A percentile compares a stretch with the other conserved stretches of the same genome.
phyloP scores from a whole-genome alignment of 73 alveolate species.

The Paraurostyla sp. region DNA sequence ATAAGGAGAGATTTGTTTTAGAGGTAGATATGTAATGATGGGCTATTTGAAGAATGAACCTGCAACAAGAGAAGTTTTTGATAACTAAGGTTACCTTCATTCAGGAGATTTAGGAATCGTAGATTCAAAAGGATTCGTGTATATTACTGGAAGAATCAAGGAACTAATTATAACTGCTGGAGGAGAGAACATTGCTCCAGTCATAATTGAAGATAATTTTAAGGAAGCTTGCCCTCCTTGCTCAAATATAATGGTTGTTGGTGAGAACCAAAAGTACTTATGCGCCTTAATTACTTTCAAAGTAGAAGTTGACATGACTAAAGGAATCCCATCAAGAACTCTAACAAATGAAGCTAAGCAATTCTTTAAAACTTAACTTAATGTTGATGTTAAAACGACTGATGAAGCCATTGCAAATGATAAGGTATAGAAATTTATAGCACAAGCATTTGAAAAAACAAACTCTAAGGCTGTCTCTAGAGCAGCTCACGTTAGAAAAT shows the following conservation, averaged over 20 bases:
- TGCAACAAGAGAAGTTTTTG: conserved; percentile 84
- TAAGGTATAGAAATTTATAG: conserved; percentile 3
- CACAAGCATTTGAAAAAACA: conserved; percentile 28
- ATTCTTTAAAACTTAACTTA: neutral
- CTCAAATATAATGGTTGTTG: conserved; percentile 75
- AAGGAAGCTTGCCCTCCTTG: conserved; percentile 59
- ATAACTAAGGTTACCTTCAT: conserved; percentile 82
- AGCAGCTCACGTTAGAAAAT: conserved; percentile 67
- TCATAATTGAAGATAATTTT: conserved; percentile 69
- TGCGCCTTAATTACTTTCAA: conserved; percentile 68
- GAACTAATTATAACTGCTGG: conserved; percentile 84
- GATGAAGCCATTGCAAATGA: conserved; percentile 42
- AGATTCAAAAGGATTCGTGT: conserved; percentile 61
- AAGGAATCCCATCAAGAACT: neutral
- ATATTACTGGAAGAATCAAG: conserved; percentile 80
- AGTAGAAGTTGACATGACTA: conserved; percentile 55
- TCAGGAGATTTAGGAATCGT: conserved; percentile 87
- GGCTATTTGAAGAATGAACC: conserved; percentile 86
- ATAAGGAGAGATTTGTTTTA: conserved; percentile 87
- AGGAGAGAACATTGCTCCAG: conserved; percentile 84
- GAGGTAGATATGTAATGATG: conserved; percentile 85
- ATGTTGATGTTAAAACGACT: conserved; percentile 28
- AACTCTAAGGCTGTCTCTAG: conserved; percentile 59
- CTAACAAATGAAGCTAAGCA: conserved; percentile 35
- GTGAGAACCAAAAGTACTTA: conserved; percentile 70